These are phyloP conservation scores for Friedmanniomyces endolithicus DNA, from an alignment of 495 filamentous ascomycete species.

Conservation along the genomic window DNA sequence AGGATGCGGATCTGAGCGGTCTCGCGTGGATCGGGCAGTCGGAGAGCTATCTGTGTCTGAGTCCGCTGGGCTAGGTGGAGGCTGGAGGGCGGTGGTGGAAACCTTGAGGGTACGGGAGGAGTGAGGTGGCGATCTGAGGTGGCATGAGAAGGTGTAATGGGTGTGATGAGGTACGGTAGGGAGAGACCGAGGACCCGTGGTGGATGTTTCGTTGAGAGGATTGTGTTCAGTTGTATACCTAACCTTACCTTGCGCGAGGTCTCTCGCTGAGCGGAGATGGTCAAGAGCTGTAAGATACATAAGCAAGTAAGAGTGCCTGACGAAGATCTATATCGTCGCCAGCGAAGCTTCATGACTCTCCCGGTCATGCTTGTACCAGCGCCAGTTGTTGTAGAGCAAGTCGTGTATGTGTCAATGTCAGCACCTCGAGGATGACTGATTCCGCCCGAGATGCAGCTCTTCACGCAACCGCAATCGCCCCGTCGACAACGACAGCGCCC, in stretches of 20 bases:
- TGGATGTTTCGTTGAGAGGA: not conserved
- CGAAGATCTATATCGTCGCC: not conserved
- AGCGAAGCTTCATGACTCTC: too few species aligned
- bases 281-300: not conserved
- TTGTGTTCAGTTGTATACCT: not conserved
- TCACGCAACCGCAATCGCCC: not conserved
- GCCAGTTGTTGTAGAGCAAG: too few species aligned
- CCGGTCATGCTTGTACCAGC: too few species aligned
- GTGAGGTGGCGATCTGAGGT: too few species aligned
- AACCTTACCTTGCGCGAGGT: too few species aligned
- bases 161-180: too few species aligned
- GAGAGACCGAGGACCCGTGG: too few species aligned
- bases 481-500: not conserved
- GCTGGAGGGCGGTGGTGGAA: too few species aligned
- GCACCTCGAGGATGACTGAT: not conserved
- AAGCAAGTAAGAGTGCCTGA: not conserved
- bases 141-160: not conserved
- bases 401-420: too few species aligned
- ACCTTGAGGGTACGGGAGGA: too few species aligned
- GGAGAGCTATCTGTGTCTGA: conserved; percentile 5
- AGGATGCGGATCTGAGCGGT: not conserved
- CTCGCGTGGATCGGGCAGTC: not conserved
- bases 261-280: not conserved
- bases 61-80: not conserved
- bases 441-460: not conserved